Evolutionary conservation across 2,329 filamentous ascomycete genomes (phyloP).

Genomic region (Colletotrichum scovillei): DNA sequence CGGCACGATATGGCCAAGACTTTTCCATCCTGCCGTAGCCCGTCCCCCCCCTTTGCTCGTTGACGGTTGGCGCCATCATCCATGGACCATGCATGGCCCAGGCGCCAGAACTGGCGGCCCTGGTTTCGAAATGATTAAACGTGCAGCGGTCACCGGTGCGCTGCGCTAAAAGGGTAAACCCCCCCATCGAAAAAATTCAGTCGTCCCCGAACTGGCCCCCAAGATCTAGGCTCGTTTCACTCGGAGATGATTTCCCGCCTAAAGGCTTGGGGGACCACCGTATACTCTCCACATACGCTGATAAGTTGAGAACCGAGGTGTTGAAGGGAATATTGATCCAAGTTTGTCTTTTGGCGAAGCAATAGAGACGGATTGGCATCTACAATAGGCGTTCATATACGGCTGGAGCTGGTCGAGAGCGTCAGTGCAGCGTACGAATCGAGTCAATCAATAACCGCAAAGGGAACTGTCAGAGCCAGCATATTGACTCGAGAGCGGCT

Average conservation of each 20-base stretch:
- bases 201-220: background rate
- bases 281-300: constrained; percentile 13
- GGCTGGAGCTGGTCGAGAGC: background rate
- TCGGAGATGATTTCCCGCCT: constrained; percentile 28
- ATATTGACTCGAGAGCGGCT: constrained; percentile 22
- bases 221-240: constrained; percentile 30
- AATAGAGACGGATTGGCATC: background rate
- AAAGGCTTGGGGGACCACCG: background rate
- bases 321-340: background rate
- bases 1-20: constrained; percentile 12
- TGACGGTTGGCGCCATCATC: constrained; percentile 16
- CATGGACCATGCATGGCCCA: background rate
- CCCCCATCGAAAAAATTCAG: background rate
- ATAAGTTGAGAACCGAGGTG: constrained; percentile 4
- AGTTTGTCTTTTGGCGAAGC: background rate
- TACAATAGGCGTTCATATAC: background rate
- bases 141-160: constrained; percentile 1
- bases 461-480: constrained; percentile 4
- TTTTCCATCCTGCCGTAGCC: background rate
- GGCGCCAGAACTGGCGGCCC: background rate
- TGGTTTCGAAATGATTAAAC: constrained; percentile 32
- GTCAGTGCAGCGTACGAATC: background rate
- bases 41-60: background rate
- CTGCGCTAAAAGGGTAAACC: background rate
- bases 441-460: background rate